phyloP scores from a whole-genome alignment of 805 yeast genomes.

The Lipomyces lipofer region DNA sequence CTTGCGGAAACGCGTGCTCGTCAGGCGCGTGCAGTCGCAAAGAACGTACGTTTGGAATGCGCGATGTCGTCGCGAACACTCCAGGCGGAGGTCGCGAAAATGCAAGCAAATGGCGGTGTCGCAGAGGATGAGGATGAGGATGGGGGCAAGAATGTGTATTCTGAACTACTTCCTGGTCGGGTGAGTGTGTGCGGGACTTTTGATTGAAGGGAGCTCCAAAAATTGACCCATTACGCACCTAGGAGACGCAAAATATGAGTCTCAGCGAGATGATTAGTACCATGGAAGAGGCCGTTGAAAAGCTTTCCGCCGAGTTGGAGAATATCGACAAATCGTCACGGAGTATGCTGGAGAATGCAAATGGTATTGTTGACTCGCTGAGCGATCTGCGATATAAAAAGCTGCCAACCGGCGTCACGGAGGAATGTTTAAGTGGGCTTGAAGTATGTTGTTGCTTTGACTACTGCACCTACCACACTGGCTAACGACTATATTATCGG shows the following conservation, averaged over 20 bases:
- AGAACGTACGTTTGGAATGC: slow-evolving; percentile 15
- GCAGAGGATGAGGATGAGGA: slow-evolving; percentile 5
- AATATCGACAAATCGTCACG: slow-evolving; percentile 3
- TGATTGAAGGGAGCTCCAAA: background rate
- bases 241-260: slow-evolving; percentile 2
- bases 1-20: slow-evolving; percentile 6
- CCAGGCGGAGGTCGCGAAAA: background rate
- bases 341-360: background rate
- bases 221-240: too few species aligned
- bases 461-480: too few species aligned
- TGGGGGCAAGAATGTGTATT: slow-evolving; percentile 7
- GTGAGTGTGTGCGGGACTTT: background rate
- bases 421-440: slow-evolving; percentile 10
- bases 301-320: slow-evolving; percentile 4
- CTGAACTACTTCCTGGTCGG: slow-evolving; percentile 4
- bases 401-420: background rate
- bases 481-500: too few species aligned
- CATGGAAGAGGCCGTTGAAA: slow-evolving; percentile 24
- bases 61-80: slow-evolving; percentile 6
- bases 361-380: slow-evolving; percentile 15
- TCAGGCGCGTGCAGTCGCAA: slow-evolving; percentile 2
- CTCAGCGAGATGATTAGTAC: slow-evolving; percentile 9
- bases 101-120: background rate
- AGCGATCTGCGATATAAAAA: slow-evolving; percentile 27
- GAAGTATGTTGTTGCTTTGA: background rate